Conservation (phyloP, 805 yeast genomes). For the Wickerhamiella brachini region DNA sequence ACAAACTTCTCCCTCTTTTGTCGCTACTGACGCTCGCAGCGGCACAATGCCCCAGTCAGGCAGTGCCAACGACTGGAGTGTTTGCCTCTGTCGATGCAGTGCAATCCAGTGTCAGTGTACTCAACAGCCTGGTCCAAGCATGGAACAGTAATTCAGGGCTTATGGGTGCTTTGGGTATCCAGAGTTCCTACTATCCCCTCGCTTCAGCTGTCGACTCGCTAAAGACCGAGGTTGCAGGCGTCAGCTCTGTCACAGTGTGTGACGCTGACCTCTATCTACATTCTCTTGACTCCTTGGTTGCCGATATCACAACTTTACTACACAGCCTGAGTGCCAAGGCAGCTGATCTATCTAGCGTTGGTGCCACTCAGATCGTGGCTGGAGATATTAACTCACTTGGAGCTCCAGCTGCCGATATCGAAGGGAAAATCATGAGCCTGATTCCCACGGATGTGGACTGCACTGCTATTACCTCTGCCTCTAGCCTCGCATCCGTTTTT, state of each 20-base stretch:
- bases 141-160: slow-evolving; percentile 16
- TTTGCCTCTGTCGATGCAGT: background rate
- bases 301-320: slow-evolving; percentile 14
- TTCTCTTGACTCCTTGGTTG: slow-evolving; percentile 6
- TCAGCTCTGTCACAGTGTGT: slow-evolving; percentile 7
- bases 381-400: slow-evolving; percentile 15
- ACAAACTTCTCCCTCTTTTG: background rate
- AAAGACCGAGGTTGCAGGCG: slow-evolving; percentile 1
- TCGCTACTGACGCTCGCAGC: background rate
- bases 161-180: slow-evolving; percentile 21
- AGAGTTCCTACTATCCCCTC: slow-evolving; percentile 15
- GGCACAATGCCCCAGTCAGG: background rate
- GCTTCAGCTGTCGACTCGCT: slow-evolving; percentile 12
- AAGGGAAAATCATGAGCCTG: background rate
- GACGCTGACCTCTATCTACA: slow-evolving; percentile 7
- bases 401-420: background rate
- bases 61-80: background rate
- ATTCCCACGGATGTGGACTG: background rate
- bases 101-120: background rate
- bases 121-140: slow-evolving; percentile 5
- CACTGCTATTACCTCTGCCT: background rate
- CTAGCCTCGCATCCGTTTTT: background rate
- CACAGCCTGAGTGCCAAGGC: slow-evolving; percentile 16
- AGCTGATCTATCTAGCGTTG: slow-evolving; percentile 15
- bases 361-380: slow-evolving; percentile 14